phyloP scores from a whole-genome alignment of 23 red algal genomes.

The Agarophyton chilense region DNA sequence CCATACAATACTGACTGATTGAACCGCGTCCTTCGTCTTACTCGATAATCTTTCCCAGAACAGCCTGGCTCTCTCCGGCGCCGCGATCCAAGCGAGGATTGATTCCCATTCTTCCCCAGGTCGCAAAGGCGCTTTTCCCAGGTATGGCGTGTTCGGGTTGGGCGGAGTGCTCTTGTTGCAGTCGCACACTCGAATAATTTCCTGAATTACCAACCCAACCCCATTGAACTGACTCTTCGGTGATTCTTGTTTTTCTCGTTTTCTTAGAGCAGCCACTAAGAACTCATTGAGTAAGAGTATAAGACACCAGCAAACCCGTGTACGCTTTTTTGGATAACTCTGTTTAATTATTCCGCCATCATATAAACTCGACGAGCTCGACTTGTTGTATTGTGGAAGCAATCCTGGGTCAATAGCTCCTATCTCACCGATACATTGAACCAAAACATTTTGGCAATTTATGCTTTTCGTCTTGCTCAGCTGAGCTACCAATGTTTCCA shows the following conservation, averaged over 20 bases:
- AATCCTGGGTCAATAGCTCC: constrained; percentile 82
- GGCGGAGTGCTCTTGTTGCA: constrained; percentile 59
- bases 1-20: constrained; percentile 34
- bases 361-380: neutral
- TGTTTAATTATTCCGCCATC: neutral
- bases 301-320: constrained; percentile 62
- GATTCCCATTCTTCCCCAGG: constrained; percentile 28
- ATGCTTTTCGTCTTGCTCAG: constrained; percentile 47
- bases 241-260: constrained; percentile 43
- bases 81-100: neutral
- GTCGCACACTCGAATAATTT: constrained; percentile 77
- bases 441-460: constrained; percentile 49
- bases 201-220: constrained; percentile 90
- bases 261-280: constrained; percentile 74
- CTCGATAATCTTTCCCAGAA: constrained; percentile 62
- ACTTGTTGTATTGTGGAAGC: neutral
- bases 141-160: neutral
- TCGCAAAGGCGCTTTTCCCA: neutral
- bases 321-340: constrained; percentile 15
- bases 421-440: constrained; percentile 76
- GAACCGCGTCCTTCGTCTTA: constrained; percentile 33
- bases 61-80: constrained; percentile 19
- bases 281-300: constrained; percentile 69
- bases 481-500: constrained; percentile 28
- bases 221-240: constrained; percentile 64